Percentiles rank a stretch among this genome's conserved stretches.
Evolutionary conservation across 139 green algal genomes (phyloP).

Genomic region (Pedinophyceae sp.): DNA sequence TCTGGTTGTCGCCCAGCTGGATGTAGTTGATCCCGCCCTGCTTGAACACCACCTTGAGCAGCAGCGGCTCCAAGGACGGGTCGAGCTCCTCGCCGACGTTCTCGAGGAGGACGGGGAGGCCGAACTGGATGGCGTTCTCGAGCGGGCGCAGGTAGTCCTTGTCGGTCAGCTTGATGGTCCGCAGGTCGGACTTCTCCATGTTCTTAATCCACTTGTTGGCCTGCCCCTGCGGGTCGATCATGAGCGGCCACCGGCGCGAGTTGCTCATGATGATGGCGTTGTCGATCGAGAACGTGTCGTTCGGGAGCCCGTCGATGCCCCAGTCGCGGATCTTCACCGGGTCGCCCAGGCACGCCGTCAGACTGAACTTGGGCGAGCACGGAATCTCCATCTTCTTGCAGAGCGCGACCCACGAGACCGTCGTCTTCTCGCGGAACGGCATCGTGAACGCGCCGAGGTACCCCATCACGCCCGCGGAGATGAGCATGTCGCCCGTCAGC

Average conservation of each 20-base stretch:
- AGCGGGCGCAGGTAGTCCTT: slow-evolving; percentile 21
- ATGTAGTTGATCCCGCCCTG: slow-evolving; percentile 22
- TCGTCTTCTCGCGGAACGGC: slow-evolving; percentile 13
- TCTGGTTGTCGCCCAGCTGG: slow-evolving; percentile 17
- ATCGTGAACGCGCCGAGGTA: slow-evolving; percentile 27
- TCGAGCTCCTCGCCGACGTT: slow-evolving; percentile 31
- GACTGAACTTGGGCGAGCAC: slow-evolving; percentile 5
- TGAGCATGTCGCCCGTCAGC: slow-evolving; percentile 10
- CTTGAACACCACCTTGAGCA: slow-evolving; percentile 25
- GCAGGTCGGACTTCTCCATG: slow-evolving; percentile 11
- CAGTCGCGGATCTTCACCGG: slow-evolving; percentile 23
- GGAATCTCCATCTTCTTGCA: slow-evolving; percentile 14
- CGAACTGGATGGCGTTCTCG: slow-evolving; percentile 31
- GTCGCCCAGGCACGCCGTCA: slow-evolving; percentile 14
- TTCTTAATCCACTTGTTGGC: slow-evolving; percentile 31
- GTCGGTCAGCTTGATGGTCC: slow-evolving; percentile 24
- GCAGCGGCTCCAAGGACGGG: slow-evolving; percentile 22
- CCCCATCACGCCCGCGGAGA: slow-evolving; percentile 12
- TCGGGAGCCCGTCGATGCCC: slow-evolving; percentile 21
- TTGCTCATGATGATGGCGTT: slow-evolving; percentile 27
- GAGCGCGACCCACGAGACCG: slow-evolving; percentile 8
- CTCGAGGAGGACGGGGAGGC: slow-evolving; percentile 24
- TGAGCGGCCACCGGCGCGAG: slow-evolving; percentile 20
- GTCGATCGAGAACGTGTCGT: slow-evolving; percentile 22
- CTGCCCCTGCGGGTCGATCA: slow-evolving; percentile 29